These are phyloP conservation scores for Fusarium mexicanum DNA, from an alignment of 2,329 filamentous ascomycete genomes.

Conservation along the genomic window DNA sequence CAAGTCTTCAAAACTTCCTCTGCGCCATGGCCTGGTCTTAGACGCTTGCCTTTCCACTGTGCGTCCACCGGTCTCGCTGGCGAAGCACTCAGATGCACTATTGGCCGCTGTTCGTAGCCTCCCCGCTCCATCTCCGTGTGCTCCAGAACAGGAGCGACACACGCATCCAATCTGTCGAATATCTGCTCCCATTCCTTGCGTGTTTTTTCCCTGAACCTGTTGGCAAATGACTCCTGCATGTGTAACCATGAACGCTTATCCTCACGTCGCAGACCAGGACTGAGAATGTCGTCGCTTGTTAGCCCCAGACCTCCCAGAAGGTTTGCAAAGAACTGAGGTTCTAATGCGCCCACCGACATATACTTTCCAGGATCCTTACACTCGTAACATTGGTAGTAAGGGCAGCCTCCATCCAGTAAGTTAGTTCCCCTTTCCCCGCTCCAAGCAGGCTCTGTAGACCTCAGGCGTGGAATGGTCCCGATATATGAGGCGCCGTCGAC, in stretches of 20 bases:
- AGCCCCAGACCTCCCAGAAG: not conserved
- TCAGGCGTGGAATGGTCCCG: not conserved
- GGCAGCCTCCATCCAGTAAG: not conserved
- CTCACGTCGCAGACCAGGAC: not conserved
- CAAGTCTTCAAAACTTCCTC: not conserved
- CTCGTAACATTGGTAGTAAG: not conserved
- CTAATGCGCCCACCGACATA: not conserved
- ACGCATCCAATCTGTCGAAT: not conserved
- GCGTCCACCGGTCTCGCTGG: not conserved
- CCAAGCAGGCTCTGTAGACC: not conserved
- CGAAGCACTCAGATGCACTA: not conserved
- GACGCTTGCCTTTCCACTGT: not conserved
- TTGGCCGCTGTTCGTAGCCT: not conserved
- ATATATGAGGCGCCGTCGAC: not conserved
- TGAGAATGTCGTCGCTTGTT: not conserved
- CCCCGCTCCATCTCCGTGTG: not conserved
- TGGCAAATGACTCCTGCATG: not conserved
- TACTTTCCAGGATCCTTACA: not conserved
- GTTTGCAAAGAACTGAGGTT: not conserved
- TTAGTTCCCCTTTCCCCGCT: not conserved
- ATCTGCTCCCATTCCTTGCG: not conserved
- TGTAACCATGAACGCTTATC: not conserved
- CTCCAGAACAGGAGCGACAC: not conserved
- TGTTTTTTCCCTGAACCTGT: not conserved
- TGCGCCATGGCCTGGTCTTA: not conserved